A percentile compares a stretch with the other conserved stretches of the same genome.
Conservation (phyloP, 345 rosid species). For the Adansonia digitata region DNA sequence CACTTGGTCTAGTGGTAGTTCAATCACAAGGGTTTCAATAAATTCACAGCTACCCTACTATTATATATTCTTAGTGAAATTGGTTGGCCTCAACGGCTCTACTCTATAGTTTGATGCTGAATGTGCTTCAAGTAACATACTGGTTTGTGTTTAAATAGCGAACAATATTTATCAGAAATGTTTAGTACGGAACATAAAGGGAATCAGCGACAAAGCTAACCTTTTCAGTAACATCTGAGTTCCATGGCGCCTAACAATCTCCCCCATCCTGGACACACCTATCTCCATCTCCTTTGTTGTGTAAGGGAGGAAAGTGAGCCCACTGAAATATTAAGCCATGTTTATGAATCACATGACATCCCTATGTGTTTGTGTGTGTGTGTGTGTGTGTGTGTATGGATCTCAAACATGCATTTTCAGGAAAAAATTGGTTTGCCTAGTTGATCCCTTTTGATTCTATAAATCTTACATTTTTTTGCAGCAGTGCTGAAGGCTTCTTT, state of each 20-base stretch:
- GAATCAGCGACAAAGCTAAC: too few relatives aligned
- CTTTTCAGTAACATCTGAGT: constrained; percentile 24
- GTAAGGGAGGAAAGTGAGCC: constrained; percentile 81
- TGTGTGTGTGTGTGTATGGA: background rate
- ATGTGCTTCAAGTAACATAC: background rate
- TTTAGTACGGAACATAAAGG: background rate
- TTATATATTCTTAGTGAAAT: too few relatives aligned
- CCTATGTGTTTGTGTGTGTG: too few relatives aligned
- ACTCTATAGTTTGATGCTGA: background rate
- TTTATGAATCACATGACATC: background rate
- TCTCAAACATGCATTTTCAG: background rate
- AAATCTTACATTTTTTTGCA: constrained; percentile 72
- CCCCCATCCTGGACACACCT: constrained; percentile 32
- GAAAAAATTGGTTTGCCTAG: background rate
- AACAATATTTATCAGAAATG: background rate
- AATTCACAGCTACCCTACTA: too few relatives aligned
- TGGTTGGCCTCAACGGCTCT: too few relatives aligned
- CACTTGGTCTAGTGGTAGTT: too few relatives aligned
- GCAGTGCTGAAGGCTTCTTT: constrained; percentile 98
- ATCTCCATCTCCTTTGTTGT: constrained; percentile 44
- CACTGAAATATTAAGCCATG: constrained; percentile 49
- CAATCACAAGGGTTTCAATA: too few relatives aligned
- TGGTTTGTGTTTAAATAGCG: constrained; percentile 41
- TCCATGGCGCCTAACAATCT: constrained; percentile 20
- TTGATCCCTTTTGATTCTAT: constrained; percentile 22